Evolutionary conservation across 371 early-diverging fungal genomes (phyloP).

Genomic region (Cokeromyces recurvatus): DNA sequence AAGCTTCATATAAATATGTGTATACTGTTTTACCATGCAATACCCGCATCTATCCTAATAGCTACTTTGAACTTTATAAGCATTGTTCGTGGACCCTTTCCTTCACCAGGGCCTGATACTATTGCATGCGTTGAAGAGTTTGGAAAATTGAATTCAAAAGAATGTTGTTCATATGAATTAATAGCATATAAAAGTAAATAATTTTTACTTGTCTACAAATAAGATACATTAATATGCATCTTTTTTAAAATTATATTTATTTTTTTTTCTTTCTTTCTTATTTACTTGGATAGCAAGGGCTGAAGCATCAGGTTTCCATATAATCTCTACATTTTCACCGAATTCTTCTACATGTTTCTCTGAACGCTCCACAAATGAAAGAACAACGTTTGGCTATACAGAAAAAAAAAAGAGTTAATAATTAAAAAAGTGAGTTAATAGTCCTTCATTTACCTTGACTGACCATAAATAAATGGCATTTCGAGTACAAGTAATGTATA

Average conservation of each 20-base stretch:
- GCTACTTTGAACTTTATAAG: slow-evolving; percentile 41
- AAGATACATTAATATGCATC: neutral
- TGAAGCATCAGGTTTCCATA: slow-evolving; percentile 47
- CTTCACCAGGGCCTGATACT: slow-evolving; percentile 47
- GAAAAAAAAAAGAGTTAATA: neutral
- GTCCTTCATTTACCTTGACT: slow-evolving; percentile 48
- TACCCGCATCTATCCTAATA: slow-evolving; percentile 46
- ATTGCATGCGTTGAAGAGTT: slow-evolving; percentile 34
- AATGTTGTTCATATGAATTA: slow-evolving; percentile 36
- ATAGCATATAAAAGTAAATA: slow-evolving; percentile 43
- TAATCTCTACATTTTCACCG: slow-evolving; percentile 35
- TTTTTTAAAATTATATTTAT: neutral
- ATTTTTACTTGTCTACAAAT: slow-evolving; percentile 33
- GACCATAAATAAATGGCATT: slow-evolving; percentile 43
- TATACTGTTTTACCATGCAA: slow-evolving; percentile 34
- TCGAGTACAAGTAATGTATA: slow-evolving; percentile 39
- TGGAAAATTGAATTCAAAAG: slow-evolving; percentile 42
- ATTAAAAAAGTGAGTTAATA: neutral
- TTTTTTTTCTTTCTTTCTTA: neutral
- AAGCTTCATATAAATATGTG: neutral
- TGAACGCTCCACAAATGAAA: slow-evolving; percentile 45
- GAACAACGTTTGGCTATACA: slow-evolving; percentile 33
- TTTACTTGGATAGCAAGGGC: slow-evolving; percentile 38
- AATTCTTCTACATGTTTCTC: slow-evolving; percentile 42
- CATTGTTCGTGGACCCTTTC: slow-evolving; percentile 37